Evolutionary conservation across 176 grass and related monocot species (phyloP), one percentile per base, ranked within the genome.

Genomic region (Phyllostachys edulis): DNA sequence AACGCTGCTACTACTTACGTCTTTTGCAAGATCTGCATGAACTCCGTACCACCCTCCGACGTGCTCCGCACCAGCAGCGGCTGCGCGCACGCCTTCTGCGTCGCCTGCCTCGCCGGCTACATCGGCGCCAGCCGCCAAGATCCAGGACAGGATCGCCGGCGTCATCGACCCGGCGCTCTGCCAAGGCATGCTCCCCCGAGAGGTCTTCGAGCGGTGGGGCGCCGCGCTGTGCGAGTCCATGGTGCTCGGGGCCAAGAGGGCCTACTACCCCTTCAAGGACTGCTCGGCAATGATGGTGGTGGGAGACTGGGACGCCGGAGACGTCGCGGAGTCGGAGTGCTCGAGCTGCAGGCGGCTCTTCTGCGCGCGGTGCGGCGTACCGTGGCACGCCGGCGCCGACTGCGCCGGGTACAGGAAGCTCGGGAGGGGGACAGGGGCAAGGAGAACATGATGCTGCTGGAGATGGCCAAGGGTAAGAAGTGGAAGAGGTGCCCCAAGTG

Each of bases 21-120:
- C 29, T 29, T 29, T 27, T 97, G 94, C 85, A 88, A 77, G 79
- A 97, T 97, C 73, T 97, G 91, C 85, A 86, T 94, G 89, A 89
- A 97, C 20, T 26, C 56, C 4, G 80, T 87, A 40, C 65, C 65
- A 3, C 44, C 51, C 11, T 7, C 71, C 2, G 66, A 84, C 23
- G 34, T 75, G 9, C 84, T 80, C 69, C 66, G 59, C 52, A 76
- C 46, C 63, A 77, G 37, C 74, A n/a, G 61, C 27, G 56, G 23
- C 42, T 97, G 94, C 71, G 41, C 71, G 24, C 94, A 97, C 75
- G 82, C 88, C 6, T 97, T 94, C 85, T 97, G 91, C 82, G 2
- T 7, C 17, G 27, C 20, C 23, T 94, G 94, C 78, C 78, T 97
- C 2, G 29, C 37, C 6, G 26, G 66, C 39, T 88, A 97, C 85